Conservation (phyloP, 1,284 basidiomycete species). For the Cystobasidium slooffiae region DNA sequence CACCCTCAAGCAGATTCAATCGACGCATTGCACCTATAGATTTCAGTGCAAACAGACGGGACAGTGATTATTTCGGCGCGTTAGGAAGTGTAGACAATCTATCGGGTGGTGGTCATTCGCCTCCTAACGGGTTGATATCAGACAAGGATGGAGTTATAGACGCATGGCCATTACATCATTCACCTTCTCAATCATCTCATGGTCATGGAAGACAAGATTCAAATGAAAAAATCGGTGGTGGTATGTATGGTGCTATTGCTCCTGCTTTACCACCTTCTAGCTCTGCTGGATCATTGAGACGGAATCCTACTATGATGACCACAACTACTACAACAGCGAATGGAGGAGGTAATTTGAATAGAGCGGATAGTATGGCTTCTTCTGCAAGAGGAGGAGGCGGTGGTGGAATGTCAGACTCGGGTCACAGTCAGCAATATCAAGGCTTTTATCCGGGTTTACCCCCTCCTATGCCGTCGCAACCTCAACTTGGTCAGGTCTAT, state of each 20-base stretch:
- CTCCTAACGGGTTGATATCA: slow-evolving; percentile 1
- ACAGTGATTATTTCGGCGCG: slow-evolving; percentile 21
- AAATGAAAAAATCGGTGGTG: slow-evolving; percentile 15
- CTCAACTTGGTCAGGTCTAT: neutral
- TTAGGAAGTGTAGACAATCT: slow-evolving; percentile 18
- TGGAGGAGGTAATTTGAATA: slow-evolving; percentile 2
- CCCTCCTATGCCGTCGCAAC: neutral
- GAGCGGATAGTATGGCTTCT: slow-evolving; percentile 17
- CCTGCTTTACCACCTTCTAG: slow-evolving; percentile 21
- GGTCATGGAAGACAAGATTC: slow-evolving; percentile 34
- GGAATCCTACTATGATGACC: slow-evolving; percentile 8
- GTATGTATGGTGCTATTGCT: slow-evolving; percentile 23
- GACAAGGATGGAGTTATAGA: slow-evolving; percentile 11
- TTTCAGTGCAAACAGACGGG: slow-evolving; percentile 21
- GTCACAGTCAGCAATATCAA: slow-evolving; percentile 9
- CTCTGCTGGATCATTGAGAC: slow-evolving; percentile 15
- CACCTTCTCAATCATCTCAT: slow-evolving; percentile 23
- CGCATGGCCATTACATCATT: slow-evolving; percentile 40
- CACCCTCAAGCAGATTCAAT: slow-evolving; percentile 36
- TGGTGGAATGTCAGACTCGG: slow-evolving; percentile 13
- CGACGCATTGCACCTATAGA: slow-evolving; percentile 37
- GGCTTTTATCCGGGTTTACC: slow-evolving; percentile 22
- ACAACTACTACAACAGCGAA: neutral
- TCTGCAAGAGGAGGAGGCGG: neutral
- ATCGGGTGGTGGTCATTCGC: neutral